Base-by-base conservation (phyloP, 1,139 yeast species). In the Candida glucosophila region DNA sequence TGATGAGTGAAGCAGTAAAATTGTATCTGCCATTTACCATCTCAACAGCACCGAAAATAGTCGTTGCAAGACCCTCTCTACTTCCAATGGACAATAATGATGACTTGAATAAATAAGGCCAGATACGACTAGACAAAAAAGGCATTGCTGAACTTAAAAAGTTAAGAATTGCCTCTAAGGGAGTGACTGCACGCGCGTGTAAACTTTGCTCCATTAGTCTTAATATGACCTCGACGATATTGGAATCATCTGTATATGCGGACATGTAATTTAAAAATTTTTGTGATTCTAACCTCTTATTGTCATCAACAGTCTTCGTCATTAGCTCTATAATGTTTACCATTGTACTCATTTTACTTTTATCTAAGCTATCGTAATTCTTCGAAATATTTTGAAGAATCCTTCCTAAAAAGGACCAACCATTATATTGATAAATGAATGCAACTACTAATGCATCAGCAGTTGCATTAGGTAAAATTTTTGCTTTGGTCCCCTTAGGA, bases 331-430 rank as follows among this genome's bases (percentile, higher is more conserved):
- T 43, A 13, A 77, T 69, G 18, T 73, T 71, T 7, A 66, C 40
- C 8, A 71, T 55, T 6, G 64, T 33, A 8, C 53, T 54, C 25
- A 55, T 43, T 32, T 65, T 61, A 16, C 55, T 60, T 1, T 38
- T 34, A 20, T 63, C 59, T 4, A 51, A 37, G 10, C 50, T 37
- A 27, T 64, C 52, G 34, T 57, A 60, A 5, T 52, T 43, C 25
- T 55, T 56, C 17, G 76, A 58, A 6, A 77, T 47, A 37, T 77
- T 79, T 37, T 80, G 88, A 16, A 88, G 49, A 0, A 82, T 56
- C 38, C 94, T 67, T 2, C 96, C 96, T 18, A 88, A 41, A 22
- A 81, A 58, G 0, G 92, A 71, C 95, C 96, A 85, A 1, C 96
- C 97, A 44, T 77, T 81, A 44, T 77, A 85, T 5, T 68, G 65